Base-by-base conservation (phyloP, 768 basidiomycete genomes). In the Megacollybia marginata region DNA sequence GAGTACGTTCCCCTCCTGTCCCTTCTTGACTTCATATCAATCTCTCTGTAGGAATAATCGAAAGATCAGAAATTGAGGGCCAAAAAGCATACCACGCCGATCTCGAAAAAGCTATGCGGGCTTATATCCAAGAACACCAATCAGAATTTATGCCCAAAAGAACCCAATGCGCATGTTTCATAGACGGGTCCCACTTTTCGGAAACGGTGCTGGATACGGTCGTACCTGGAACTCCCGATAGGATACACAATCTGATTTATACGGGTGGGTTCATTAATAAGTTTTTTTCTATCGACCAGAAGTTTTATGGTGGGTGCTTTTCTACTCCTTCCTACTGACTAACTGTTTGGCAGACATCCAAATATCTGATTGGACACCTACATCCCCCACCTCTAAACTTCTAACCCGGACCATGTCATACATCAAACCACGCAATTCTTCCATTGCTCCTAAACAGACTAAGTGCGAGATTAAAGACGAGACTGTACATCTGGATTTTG, bases 201-300 rank as follows among this genome's bases (percentile, higher is more conserved):
- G 91, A 94, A 65, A 70, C 71, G 13, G 85, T 88, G 8, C 70
- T 96, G 71, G 88, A 95, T 54, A 72, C 75, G 4, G 72, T 86
- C 2, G 70, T 98, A 42, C 92, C 93, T 33, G 91, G 92, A 28
- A 85, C 92, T 1, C 96, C 96, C 2, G 94, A 98, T 61, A 85
- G 88, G 70, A 90, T 98, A 43, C 89, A 96, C 70, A 93, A 92
- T 62, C 71, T 99, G 59, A 91, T 98, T 73, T 98, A 97, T 62
- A 83, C 92, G 43, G 93, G 92, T 65, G 93, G 83, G 35, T 98
- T 96, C 68, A 83, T 94, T 59, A 96, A 93, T 65, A 88, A 89
- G 40, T 99, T 98, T 64, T 82, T 97, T 83, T 69, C 75, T 23
- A 78, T 82, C n/a, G 80, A 91, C 54, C 93, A 97, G 69, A 93